Evolutionary conservation across 1,139 yeast genomes (phyloP), one percentile per base, ranked within the genome.

Genomic region (Lodderomyces theae): DNA sequence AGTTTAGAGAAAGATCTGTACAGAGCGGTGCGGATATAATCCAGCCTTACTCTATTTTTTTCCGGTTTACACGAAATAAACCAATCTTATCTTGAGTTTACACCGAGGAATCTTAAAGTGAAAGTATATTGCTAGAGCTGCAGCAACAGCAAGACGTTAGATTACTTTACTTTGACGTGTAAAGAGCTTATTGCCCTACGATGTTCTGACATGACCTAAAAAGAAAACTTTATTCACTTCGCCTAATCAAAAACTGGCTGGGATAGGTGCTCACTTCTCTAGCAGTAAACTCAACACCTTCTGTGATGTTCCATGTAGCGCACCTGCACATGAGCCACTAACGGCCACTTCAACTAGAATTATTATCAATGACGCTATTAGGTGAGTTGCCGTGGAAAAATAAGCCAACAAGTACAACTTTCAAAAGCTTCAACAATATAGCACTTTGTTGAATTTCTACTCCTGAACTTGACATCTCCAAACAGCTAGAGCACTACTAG

Each of bases 381-480:
- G 68, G 66, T 51, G 75, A 78, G 56, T 75, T 72, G 41, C 90
- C 86, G 52, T 77, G 77, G 35, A 86, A 85, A 50, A 94, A 94
- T 56, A 86, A 72, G 52, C 94, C 94, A 52, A 86, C 92, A 54
- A 83, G 70, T 40, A 86, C 92, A 57, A 83, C 85, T 48, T 62
- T 94, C 95, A 44, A 79, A 72, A 25, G 67, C 65, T 92, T 79
- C 43, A 83, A 85, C 63, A 80, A 85, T 48, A 76, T 72, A 49
- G 80, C 72, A 16, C 94, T 83, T 57, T 79, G 82, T 43, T 77
- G 67, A 54, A 85, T 82, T 45, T 94, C 92, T 43, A 65, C 66
- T 61, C 79, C 86, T 39, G 94, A 80, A 43, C 82, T 90, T 34
- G 94, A 86, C 46, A 86, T 87, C 64, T 84, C 85, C 57, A 86